Percentiles rank a stretch among this genome's conserved stretches.
Evolutionary conservation across 352 stramenopile species (phyloP).

Genomic region (Pythium sukuiense): DNA sequence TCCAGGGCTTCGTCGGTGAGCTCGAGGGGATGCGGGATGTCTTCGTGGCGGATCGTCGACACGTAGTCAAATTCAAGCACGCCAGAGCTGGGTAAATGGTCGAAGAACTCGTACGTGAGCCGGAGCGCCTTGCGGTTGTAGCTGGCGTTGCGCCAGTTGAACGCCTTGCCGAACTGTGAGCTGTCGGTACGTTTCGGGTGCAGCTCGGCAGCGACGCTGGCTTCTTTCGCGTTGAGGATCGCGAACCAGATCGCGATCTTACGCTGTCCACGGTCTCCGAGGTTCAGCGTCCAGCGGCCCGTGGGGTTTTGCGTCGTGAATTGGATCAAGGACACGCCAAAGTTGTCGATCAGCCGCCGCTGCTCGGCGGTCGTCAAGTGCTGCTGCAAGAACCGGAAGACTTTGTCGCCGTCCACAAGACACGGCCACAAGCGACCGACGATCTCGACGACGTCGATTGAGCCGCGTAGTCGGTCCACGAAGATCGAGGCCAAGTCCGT

Average conservation of each 20-base stretch:
- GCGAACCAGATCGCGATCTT: conserved; percentile 73
- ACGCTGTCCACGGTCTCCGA: conserved; percentile 52
- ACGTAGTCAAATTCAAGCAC: conserved; percentile 78
- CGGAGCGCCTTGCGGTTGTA: conserved; percentile 59
- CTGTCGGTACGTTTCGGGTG: conserved; percentile 56
- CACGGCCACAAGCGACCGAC: conserved; percentile 55
- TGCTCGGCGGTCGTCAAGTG: conserved; percentile 45
- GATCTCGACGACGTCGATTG: conserved; percentile 54
- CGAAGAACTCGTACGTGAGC: conserved; percentile 61
- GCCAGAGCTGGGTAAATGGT: conserved; percentile 44
- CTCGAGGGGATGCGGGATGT: conserved; percentile 22
- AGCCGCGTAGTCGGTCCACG: conserved; percentile 34
- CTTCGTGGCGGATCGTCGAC: conserved; percentile 54
- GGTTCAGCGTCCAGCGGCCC: conserved; percentile 53
- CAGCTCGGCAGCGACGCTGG: conserved; percentile 22
- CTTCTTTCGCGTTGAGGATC: conserved; percentile 54
- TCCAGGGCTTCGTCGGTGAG: conserved; percentile 46
- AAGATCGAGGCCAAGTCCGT: conserved; percentile 43
- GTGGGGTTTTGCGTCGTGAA: conserved; percentile 66
- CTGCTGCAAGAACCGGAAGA: conserved; percentile 50
- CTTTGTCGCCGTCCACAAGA: conserved; percentile 50
- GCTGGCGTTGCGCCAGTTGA: conserved; percentile 63
- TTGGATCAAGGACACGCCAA: conserved; percentile 46
- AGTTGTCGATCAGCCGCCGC: conserved; percentile 54
- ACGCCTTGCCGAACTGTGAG: conserved; percentile 56